Conservation (phyloP, 352 stramenopile genomes). For the Globisporangium solare region DNA sequence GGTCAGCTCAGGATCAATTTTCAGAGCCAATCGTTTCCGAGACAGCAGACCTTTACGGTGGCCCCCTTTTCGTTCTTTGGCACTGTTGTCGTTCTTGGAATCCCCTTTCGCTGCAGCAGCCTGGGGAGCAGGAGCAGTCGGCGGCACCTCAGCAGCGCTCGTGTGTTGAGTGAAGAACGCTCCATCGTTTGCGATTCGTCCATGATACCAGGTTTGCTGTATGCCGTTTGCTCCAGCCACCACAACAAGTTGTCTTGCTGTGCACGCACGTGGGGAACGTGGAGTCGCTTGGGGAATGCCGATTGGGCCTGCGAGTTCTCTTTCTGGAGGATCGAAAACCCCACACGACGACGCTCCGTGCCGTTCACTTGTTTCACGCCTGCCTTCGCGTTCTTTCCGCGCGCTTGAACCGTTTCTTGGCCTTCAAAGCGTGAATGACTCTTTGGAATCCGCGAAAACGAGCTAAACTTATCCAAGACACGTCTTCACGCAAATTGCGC, state of each 20-base stretch:
- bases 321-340: not conserved
- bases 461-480: too few relatives aligned
- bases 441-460: too few relatives aligned
- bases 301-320: not conserved
- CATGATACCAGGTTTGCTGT: not conserved
- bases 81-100: not conserved
- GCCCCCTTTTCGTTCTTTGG: not conserved
- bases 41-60: conserved; percentile 5
- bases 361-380: not conserved
- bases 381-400: not conserved
- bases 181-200: not conserved
- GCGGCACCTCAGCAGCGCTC: too few relatives aligned
- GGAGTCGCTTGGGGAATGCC: not conserved
- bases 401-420: conserved; percentile 5
- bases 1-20: conserved; percentile 15
- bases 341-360: too few relatives aligned
- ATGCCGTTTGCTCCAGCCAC: too few relatives aligned
- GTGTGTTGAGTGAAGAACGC: not conserved
- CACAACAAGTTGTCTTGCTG: too few relatives aligned
- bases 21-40: conserved; percentile 14
- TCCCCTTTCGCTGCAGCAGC: not conserved
- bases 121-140: too few relatives aligned
- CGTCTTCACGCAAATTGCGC: not conserved
- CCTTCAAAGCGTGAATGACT: not conserved
- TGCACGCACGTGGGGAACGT: too few relatives aligned